phyloP scores from a whole-genome alignment of 1,139 yeast species.

The Nakaseomyces nivariensis region DNA sequence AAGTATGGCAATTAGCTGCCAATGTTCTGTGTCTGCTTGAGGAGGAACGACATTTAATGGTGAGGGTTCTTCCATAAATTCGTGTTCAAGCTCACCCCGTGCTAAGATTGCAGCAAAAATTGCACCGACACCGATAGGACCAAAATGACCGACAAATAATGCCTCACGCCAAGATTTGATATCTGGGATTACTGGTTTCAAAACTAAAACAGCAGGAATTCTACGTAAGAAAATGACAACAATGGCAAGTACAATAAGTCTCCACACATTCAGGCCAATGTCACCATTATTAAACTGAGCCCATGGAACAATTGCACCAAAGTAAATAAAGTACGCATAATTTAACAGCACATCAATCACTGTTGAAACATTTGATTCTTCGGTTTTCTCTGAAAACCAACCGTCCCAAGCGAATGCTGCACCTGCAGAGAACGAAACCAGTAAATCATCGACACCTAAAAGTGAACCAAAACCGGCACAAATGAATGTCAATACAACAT shows the following conservation, averaged over 20 bases:
- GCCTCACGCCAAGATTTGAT: slow-evolving; percentile 94
- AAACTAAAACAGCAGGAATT: slow-evolving; percentile 72
- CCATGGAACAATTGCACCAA: slow-evolving; percentile 96
- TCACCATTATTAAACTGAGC: slow-evolving; percentile 56
- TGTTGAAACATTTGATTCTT: slow-evolving; percentile 85
- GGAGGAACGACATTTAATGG: slow-evolving; percentile 50
- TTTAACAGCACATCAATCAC: slow-evolving; percentile 79
- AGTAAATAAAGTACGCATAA: slow-evolving; percentile 82
- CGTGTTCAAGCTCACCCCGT: slow-evolving; percentile 61
- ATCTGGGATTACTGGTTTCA: slow-evolving; percentile 84
- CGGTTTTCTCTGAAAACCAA: slow-evolving; percentile 78
- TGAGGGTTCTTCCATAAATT: slow-evolving; percentile 44
- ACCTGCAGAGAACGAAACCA: slow-evolving; percentile 93
- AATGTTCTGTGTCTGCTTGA: slow-evolving; percentile 44
- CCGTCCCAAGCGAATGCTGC: slow-evolving; percentile 97
- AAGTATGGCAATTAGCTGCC: slow-evolving; percentile 59
- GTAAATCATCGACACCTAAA: slow-evolving; percentile 83
- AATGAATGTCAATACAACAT: slow-evolving; percentile 71
- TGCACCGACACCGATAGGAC: slow-evolving; percentile 98
- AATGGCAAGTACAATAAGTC: slow-evolving; percentile 68
- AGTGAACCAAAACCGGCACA: slow-evolving; percentile 93
- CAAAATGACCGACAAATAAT: slow-evolving; percentile 91
- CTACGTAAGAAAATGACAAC: slow-evolving; percentile 79
- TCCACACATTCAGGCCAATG: slow-evolving; percentile 75
- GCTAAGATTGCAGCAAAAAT: slow-evolving; percentile 83